These are phyloP conservation scores for Lathyrus aphaca DNA, from an alignment of 306 rosid species.

Conservation along the genomic window DNA sequence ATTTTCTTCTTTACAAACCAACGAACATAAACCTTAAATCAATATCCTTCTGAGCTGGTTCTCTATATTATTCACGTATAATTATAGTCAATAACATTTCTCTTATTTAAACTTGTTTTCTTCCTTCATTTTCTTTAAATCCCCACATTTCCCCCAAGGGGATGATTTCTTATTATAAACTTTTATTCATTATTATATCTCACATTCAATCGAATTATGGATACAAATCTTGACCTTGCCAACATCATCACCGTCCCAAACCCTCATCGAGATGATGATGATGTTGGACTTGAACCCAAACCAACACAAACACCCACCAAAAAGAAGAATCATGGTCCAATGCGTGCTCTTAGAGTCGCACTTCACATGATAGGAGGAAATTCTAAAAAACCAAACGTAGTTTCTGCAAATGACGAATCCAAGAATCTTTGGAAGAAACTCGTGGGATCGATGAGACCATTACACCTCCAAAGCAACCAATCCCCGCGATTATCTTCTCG, in stretches of 20 bases:
- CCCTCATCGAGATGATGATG: not conserved
- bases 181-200: too few species aligned
- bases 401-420: conserved; percentile 28
- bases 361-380: conserved; percentile 50
- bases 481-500: conserved; percentile 2
- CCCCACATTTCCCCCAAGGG: conserved; percentile 24
- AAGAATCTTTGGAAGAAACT: conserved; percentile 47
- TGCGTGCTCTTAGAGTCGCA: conserved; percentile 46
- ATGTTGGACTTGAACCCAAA: not conserved
- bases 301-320: not conserved
- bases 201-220: conserved; percentile 27
- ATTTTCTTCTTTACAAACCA: not conserved
- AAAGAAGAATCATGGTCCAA: conserved; percentile 42
- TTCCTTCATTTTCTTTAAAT: not conserved
- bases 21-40: not conserved
- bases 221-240: not conserved
- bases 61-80: not conserved
- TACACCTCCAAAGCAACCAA: conserved; percentile 53
- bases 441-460: conserved; percentile 61
- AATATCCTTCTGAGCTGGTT: conserved; percentile 15
- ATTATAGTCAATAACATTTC: not conserved
- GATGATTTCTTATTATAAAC: not conserved
- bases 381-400: conserved; percentile 36
- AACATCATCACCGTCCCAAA: not conserved
- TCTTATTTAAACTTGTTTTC: conserved; percentile 1